Percentiles rank a stretch among this genome's conserved stretches.
These are phyloP conservation scores for Pseudevernia furfuracea DNA, from an alignment of 495 filamentous ascomycete genomes.

Conservation along the genomic window DNA sequence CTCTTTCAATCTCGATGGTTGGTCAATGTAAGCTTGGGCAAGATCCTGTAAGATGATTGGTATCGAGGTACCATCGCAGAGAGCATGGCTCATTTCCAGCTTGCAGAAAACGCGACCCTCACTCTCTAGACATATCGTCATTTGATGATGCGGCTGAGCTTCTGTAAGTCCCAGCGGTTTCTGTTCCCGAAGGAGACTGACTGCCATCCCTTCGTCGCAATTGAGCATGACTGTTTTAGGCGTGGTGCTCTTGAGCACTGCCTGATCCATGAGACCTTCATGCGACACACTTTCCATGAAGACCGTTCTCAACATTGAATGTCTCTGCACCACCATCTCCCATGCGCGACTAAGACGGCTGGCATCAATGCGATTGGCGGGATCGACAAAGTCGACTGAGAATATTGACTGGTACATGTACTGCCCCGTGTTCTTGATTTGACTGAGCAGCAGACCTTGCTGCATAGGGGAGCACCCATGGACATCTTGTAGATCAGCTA, in stretches of 20 bases:
- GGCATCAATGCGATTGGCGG: background rate
- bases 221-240: constrained; percentile 15
- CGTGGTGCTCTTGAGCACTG: constrained; percentile 32
- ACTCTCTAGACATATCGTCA: constrained; percentile 29
- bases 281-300: constrained; percentile 37
- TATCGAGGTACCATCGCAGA: constrained; percentile 33
- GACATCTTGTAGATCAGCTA: constrained; percentile 35
- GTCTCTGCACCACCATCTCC: constrained; percentile 39
- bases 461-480: constrained; percentile 42
- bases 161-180: constrained; percentile 19
- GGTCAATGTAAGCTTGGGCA: constrained; percentile 17
- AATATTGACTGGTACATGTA: constrained; percentile 30
- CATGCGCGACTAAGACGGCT: constrained; percentile 34
- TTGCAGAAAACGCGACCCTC: constrained; percentile 28
- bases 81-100: constrained; percentile 41
- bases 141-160: constrained; percentile 33
- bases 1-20: background rate
- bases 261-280: constrained; percentile 35
- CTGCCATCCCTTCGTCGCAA: constrained; percentile 13
- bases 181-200: constrained; percentile 12
- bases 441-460: constrained; percentile 40
- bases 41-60: constrained; percentile 28
- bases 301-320: constrained; percentile 41
- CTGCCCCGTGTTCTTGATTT: constrained; percentile 30
- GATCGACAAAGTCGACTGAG: constrained; percentile 10